Evolutionary conservation across 2,329 filamentous ascomycete genomes (phyloP), one percentile per base, ranked within the genome.

Genomic region (Colletotrichum sp.): DNA sequence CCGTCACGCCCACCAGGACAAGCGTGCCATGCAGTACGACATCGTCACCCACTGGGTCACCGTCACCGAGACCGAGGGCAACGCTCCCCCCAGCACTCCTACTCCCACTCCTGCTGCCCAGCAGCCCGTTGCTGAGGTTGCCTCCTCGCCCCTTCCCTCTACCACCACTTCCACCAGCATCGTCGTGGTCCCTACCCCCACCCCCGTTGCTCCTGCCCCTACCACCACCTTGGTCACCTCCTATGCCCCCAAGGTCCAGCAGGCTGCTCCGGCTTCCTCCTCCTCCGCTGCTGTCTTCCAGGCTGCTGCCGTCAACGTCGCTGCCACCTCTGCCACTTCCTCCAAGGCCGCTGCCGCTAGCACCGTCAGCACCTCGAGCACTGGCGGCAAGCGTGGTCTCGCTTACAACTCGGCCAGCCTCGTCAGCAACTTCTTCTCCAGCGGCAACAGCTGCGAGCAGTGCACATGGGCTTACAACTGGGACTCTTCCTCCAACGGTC

Each of bases 381-480:
- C 78, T 48, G 82, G 81, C 69, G 82, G 83, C 80, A 93, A 94
- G 91, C 92, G 93, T 82, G 93, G 93, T 84, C 84, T 95, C 66
- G 91, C 91, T 67, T 95, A 93, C 90, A 94, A 95, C 84, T 86
- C 91, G 36, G 87, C 87, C 71, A 79, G 78, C 32, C 86, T 93
- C 43, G 88, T 90, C 82, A 84, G 86, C 71, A 80, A 84, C 77
- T 92, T 95, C 82, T 80, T 85, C 63, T 80, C 78, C 63, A 81
- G 83, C 66, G 83, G 84, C 77, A 76, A 48, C 48, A 66, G 64
- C 48, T 85, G 83, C 78, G 24, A 78, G 55, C 81, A 89, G 75
- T 87, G 91, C 81, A 84, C 85, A 55, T 95, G 93, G 91, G 89
- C 85, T 64, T 94, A 94, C 89, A 94, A 94, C 90, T 95, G 93